phyloP scores from a whole-genome alignment of 148 eudicot species.

The Suaeda aralocaspica region DNA sequence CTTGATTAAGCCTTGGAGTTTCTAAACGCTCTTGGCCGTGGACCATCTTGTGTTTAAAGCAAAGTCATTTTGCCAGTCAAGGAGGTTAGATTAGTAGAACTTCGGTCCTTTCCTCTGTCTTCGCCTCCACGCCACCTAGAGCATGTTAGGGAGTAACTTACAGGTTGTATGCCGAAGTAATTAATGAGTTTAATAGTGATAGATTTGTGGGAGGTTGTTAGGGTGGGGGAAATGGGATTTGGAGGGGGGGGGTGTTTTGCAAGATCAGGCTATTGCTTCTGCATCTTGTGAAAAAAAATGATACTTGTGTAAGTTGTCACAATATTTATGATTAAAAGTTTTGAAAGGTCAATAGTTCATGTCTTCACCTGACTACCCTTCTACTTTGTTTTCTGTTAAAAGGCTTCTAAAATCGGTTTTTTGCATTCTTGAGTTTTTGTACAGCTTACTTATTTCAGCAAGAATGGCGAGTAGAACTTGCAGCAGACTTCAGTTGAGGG shows the following conservation, averaged over 20 bases:
- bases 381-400: too few relatives aligned
- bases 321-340: constrained; percentile 18
- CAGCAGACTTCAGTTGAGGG: too few relatives aligned
- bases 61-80: constrained; percentile 5
- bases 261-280: constrained; percentile 1
- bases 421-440: too few relatives aligned
- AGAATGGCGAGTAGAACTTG: too few relatives aligned
- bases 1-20: neutral
- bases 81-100: constrained; percentile 16
- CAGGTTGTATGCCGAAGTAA: neutral
- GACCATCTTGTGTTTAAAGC: constrained; percentile 3
- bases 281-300: constrained; percentile 11
- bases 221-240: neutral
- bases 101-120: constrained; percentile 6
- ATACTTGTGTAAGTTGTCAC: constrained; percentile 19
- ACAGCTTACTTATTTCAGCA: too few relatives aligned
- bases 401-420: neutral
- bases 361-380: too few relatives aligned
- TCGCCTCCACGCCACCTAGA: constrained; percentile 8
- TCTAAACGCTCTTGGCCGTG: neutral
- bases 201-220: neutral
- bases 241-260: constrained; percentile 1
- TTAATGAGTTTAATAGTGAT: neutral
- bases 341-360: neutral
- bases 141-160: constrained; percentile 8